Percentiles rank a stretch among this genome's conserved stretches.
These are phyloP conservation scores for Pseudoturritis turrita DNA, from an alignment of 345 rosid genomes.

Conservation along the genomic window DNA sequence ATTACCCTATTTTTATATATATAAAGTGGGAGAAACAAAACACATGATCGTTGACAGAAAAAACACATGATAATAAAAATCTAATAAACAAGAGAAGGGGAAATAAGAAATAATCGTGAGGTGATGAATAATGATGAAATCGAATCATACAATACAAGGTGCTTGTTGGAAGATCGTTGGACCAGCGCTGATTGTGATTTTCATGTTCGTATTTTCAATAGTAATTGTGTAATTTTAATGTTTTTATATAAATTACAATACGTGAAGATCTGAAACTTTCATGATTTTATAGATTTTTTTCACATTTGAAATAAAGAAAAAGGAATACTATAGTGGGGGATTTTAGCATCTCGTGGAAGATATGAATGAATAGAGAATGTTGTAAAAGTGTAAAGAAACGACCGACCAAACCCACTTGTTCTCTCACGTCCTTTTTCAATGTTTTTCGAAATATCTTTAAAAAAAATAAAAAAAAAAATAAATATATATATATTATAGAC, in stretches of 20 bases:
- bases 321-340: conserved; percentile 13
- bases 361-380: conserved; percentile 31
- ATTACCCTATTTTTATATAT: too few species aligned
- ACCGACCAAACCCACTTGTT: conserved; percentile 36
- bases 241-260: not conserved
- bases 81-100: not conserved
- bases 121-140: conserved; percentile 7
- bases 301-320: not conserved
- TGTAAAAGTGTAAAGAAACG: conserved; percentile 23
- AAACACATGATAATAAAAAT: not conserved
- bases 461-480: not conserved
- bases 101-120: not conserved
- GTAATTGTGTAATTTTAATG: not conserved
- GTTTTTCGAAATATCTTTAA: not conserved
- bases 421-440: conserved; percentile 23
- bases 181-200: conserved; percentile 17
- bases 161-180: conserved; percentile 23
- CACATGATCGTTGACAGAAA: not conserved
- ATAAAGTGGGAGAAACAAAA: too few species aligned
- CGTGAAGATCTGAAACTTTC: not conserved
- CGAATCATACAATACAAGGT: conserved; percentile 17
- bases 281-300: not conserved
- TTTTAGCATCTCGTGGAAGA: conserved; percentile 34
- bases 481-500: not conserved
- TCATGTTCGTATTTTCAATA: conserved; percentile 21